Base-by-base conservation (phyloP, 148 eudicot genomes). In the Amaranthus palmeri region DNA sequence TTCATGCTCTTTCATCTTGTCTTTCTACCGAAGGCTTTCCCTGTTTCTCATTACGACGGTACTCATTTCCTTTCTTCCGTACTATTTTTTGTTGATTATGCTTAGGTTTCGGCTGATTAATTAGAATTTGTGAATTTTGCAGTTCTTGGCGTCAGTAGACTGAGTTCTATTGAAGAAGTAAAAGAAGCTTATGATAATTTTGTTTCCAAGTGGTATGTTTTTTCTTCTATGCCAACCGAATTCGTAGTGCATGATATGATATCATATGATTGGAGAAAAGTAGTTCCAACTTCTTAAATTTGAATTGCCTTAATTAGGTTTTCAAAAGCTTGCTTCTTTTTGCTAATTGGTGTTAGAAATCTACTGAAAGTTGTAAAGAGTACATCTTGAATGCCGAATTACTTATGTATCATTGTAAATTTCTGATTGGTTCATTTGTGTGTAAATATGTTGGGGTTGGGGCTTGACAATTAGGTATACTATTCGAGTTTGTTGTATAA, bases 11-110 rank as follows among this genome's bases (percentile, higher is more conserved):
- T 78, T 69, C 97, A 92, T 72, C 80, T 90, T 41, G 60, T 88
- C 49, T 81, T 87, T 54, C 72, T 90, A 17, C 97, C 97, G 5
- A 74, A 74, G 15, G 80, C 88, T 1, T 92, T 77, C 47, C 97
- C 97, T 14, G 79, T 83, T 55, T 85, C 93, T 63, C 90, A 90
- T 71, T 92, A 92, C 75, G 90, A 90, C 18, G 96, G 97, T 92
- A 47, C 12, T 40, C 17, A 42, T 12, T 41, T 25, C 2, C 50
- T 78, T 9, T 25, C 59, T 46, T 13, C 4, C 7, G 36, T 58
- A 65, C 76, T 45, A 48, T 41, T 48, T 61, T 64, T 64, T 46
- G 54, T 15, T 51, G 52, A n/a, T 68, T 67, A 17, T 55, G 14
- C 17, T 55, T 76, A n/a, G 68, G 11, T 48, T 61, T 64, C 47